These are phyloP conservation scores for Aspergillus campestris DNA, from an alignment of 495 filamentous ascomycete genomes.

Conservation along the genomic window DNA sequence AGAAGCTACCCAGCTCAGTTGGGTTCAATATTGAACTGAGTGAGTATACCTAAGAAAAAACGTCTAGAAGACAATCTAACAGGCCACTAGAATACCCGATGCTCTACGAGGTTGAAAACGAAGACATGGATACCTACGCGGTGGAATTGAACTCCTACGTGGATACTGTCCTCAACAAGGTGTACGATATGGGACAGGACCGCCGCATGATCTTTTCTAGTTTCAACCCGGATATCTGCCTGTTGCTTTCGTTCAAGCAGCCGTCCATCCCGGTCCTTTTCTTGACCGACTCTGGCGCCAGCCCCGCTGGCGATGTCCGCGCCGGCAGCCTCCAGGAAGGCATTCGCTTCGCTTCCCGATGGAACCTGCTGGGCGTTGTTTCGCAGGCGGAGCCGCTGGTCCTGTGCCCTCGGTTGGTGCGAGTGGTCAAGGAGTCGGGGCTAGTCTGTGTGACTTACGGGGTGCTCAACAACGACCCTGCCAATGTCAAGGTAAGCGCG, in stretches of 20 bases:
- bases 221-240: constrained; percentile 95
- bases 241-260: constrained; percentile 91
- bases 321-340: constrained; percentile 91
- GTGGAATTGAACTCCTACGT: constrained; percentile 97
- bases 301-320: constrained; percentile 75
- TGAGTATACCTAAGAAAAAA: constrained; percentile 30
- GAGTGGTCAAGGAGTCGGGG: constrained; percentile 90
- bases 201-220: constrained; percentile 90
- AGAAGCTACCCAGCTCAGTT: constrained; percentile 65
- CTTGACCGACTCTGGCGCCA: constrained; percentile 77
- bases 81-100: constrained; percentile 73
- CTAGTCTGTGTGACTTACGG: constrained; percentile 97
- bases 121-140: constrained; percentile 96
- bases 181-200: constrained; percentile 65
- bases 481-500: constrained; percentile 67
- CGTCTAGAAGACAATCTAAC: constrained; percentile 23
- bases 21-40: constrained; percentile 99
- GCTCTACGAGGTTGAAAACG: constrained; percentile 85
- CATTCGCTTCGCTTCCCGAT: constrained; percentile 83
- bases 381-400: constrained; percentile 76
- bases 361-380: constrained; percentile 92
- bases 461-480: constrained; percentile 72
- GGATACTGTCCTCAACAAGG: constrained; percentile 81
- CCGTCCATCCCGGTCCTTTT: constrained; percentile 93
- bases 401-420: constrained; percentile 79